Base-by-base conservation (phyloP, 2,329 filamentous ascomycete species). In the Fusarium siculi region DNA sequence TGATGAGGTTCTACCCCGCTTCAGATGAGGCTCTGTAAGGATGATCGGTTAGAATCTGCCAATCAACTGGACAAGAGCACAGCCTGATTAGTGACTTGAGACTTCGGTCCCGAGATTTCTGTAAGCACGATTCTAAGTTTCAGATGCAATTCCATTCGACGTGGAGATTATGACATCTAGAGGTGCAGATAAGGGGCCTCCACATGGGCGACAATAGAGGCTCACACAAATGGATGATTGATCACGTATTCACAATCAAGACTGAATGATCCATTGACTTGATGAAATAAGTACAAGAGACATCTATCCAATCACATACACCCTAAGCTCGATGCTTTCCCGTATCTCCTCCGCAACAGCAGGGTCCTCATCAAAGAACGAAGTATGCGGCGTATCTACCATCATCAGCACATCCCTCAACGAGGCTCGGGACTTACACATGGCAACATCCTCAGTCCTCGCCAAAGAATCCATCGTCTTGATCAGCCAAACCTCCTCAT, bases 11-110 rank as follows among this genome's bases (percentile, higher is more conserved):
- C 4, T 25, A 52, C 49, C 49, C 49, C 32, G 49, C 49, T 52
- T 25, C 18, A 4, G 12, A 9, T 52, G 49, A 52, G 49, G 49
- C 32, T 37, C 32, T 52, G 47, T 3, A 16, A 36, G 11, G 32
- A 36, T 9, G 18, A 21, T 52, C 23, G 6, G 3, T 21, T 23
- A 25, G 5, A 25, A 36, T 36, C 47, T 52, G 32, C 32, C n/a
- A 36, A 52, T 52, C 49, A 52, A 36, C 9, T 21, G n/a, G 4
- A 11, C 0, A 4, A 36, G 4, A 25, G 0, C n/a, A 25, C 9
- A 52, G 49, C 49, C 49, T 52, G 49, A 52, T 52, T 52, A 7
- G 18, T 11, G 49, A 52, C 32, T 36, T 36, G n/a, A 34, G 16
- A 36, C 49, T 37, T 52, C n/a, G 12, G n/a, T 37, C 32, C n/a